Percentiles rank a stretch among this genome's conserved stretches.
These are phyloP conservation scores for Botryotinia globosa DNA, from an alignment of 2,329 filamentous ascomycete genomes.

Conservation along the genomic window DNA sequence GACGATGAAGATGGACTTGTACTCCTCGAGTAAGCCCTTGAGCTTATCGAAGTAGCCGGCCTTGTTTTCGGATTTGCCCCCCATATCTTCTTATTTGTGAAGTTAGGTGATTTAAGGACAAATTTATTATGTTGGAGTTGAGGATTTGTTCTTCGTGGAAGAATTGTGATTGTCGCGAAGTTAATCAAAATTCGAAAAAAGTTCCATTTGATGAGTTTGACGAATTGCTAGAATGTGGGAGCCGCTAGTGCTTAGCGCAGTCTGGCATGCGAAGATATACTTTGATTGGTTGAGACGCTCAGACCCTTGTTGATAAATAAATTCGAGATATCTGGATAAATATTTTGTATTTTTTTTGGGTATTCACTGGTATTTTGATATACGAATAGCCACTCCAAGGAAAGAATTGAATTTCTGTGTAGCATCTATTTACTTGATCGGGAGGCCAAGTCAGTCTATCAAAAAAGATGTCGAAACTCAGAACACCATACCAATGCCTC, in stretches of 20 bases:
- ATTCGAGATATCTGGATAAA: slow-evolving; percentile 6
- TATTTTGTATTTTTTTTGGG: background rate
- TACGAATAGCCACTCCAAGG: background rate
- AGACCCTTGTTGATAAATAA: slow-evolving; percentile 3
- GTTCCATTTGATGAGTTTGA: slow-evolving; percentile 15
- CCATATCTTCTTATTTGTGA: slow-evolving; percentile 95
- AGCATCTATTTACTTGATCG: background rate
- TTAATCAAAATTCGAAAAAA: background rate
- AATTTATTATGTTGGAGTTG: slow-evolving; percentile 36
- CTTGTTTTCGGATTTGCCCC: slow-evolving; percentile 95
- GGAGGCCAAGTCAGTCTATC: background rate
- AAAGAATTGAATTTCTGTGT: background rate
- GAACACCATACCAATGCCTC: slow-evolving; percentile 64
- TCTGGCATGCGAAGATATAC: background rate
- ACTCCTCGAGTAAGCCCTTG: slow-evolving; percentile 93
- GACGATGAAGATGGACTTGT: slow-evolving; percentile 97
- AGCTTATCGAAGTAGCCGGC: slow-evolving; percentile 99
- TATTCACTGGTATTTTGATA: background rate
- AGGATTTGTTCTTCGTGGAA: slow-evolving; percentile 21
- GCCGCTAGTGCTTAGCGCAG: slow-evolving; percentile 14
- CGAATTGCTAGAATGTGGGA: slow-evolving; percentile 20
- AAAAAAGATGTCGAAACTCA: slow-evolving; percentile 39
- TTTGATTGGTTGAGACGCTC: slow-evolving; percentile 6
- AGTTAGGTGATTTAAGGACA: slow-evolving; percentile 99
- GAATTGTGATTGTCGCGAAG: slow-evolving; percentile 18